phyloP scores from a whole-genome alignment of 805 yeast genomes.

The Saccharomycopsis vini region DNA sequence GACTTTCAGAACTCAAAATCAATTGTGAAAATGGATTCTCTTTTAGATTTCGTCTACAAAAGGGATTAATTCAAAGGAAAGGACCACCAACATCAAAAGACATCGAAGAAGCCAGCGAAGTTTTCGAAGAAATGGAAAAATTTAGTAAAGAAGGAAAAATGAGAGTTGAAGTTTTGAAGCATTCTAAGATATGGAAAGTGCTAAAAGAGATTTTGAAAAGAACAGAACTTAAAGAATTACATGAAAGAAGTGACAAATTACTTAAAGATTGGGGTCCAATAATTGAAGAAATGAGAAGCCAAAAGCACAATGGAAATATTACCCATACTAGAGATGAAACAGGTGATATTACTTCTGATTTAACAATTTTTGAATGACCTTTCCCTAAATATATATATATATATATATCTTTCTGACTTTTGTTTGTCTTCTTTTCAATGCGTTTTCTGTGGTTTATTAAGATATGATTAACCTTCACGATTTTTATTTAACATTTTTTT shows the following conservation, averaged over 20 bases:
- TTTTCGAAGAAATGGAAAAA: constrained; percentile 7
- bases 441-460: no score
- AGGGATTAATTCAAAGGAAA: constrained; percentile 16
- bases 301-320: constrained; percentile 8
- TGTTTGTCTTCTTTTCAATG: no score
- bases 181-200: constrained; percentile 16
- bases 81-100: constrained; percentile 6
- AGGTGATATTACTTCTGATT: no score
- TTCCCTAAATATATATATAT: no score
- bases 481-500: no score
- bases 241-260: constrained; percentile 3
- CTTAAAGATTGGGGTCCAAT: constrained; percentile 10
- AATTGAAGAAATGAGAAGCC: constrained; percentile 13
- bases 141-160: constrained; percentile 2
- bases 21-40: constrained; percentile 10
- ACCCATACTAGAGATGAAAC: constrained; percentile 12
- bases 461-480: no score
- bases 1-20: no score
- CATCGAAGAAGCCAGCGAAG: background rate
- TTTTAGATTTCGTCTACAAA: constrained; percentile 16
- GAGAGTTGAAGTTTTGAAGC: constrained; percentile 3
- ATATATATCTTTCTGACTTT: no score
- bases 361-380: no score
- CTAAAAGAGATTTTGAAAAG: constrained; percentile 15
- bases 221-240: constrained; percentile 8